Evolutionary conservation across 139 green algal genomes (phyloP).

Genomic region (Picochlorum sp.): DNA sequence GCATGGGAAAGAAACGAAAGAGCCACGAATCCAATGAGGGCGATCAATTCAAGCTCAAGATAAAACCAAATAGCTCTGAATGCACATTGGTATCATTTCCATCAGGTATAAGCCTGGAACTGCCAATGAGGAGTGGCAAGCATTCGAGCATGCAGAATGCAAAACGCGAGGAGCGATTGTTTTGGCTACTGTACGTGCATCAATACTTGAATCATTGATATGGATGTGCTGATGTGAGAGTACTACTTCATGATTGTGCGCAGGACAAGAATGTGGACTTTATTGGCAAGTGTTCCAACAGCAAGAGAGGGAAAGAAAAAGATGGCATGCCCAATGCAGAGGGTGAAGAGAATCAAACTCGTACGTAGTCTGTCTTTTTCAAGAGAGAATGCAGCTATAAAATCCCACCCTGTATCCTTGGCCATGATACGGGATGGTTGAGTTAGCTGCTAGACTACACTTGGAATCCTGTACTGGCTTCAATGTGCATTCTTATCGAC

Average conservation of each 20-base stretch:
- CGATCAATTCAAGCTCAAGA: slow-evolving; percentile 1
- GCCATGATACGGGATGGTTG: background rate
- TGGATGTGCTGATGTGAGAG: no score
- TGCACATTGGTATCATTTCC: slow-evolving; percentile 26
- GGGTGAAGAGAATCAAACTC: no score
- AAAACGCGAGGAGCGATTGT: slow-evolving; percentile 25
- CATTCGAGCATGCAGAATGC: slow-evolving; percentile 16
- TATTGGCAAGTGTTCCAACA: slow-evolving; percentile 1
- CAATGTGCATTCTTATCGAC: background rate
- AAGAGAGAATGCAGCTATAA: background rate
- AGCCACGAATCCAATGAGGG: background rate
- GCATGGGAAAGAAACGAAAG: slow-evolving; percentile 22
- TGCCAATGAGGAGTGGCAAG: slow-evolving; percentile 12
- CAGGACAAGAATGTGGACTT: slow-evolving; percentile 27
- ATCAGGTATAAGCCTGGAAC: slow-evolving; percentile 19
- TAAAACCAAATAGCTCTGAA: background rate
- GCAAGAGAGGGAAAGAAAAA: no score
- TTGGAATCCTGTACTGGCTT: slow-evolving; percentile 1
- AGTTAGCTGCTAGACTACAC: background rate
- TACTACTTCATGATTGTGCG: background rate
- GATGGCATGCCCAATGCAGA: no score
- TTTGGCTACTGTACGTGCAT: slow-evolving; percentile 20
- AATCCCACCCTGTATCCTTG: background rate
- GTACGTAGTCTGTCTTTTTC: background rate
- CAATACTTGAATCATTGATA: no score